These are phyloP conservation scores for Fusarium robinianum DNA, from an alignment of 2,329 filamentous ascomycete genomes.

Conservation along the genomic window DNA sequence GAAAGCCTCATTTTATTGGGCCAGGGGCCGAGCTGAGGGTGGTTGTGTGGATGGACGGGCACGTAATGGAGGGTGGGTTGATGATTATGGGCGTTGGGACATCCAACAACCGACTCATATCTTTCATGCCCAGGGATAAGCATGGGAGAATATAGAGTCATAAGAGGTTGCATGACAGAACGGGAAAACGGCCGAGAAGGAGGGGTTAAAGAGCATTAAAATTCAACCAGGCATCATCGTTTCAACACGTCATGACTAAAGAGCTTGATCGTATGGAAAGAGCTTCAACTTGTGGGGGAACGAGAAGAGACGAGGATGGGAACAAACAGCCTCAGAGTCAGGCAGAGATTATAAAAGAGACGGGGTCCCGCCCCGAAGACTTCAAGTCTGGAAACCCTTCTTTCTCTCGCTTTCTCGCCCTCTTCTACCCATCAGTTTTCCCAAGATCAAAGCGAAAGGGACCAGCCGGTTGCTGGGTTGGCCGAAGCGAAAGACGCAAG, in stretches of 20 bases:
- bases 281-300: not conserved
- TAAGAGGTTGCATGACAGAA: not conserved
- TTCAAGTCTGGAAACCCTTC: slow-evolving; percentile 15
- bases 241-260: not conserved
- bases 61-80: slow-evolving; percentile 25
- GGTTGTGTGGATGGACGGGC: slow-evolving; percentile 5
- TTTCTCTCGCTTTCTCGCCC: slow-evolving; percentile 9
- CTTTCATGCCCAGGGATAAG: not conserved
- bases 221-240: slow-evolving; percentile 11
- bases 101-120: slow-evolving; percentile 19
- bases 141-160: slow-evolving; percentile 9
- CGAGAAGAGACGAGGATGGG: slow-evolving; percentile 9
- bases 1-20: slow-evolving; percentile 31
- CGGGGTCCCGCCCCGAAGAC: slow-evolving; percentile 23
- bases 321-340: slow-evolving; percentile 29
- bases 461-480: slow-evolving; percentile 28
- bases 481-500: slow-evolving; percentile 28
- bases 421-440: slow-evolving; percentile 24
- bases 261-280: not conserved
- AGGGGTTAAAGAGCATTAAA: not conserved
- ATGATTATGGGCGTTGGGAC: slow-evolving; percentile 2
- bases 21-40: no score
- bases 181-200: not conserved
- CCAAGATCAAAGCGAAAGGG: slow-evolving; percentile 26
- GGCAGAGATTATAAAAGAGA: slow-evolving; percentile 36